These are phyloP conservation scores for Alternaria incomplexa DNA, from an alignment of 2,329 filamentous ascomycete genomes.

Conservation along the genomic window DNA sequence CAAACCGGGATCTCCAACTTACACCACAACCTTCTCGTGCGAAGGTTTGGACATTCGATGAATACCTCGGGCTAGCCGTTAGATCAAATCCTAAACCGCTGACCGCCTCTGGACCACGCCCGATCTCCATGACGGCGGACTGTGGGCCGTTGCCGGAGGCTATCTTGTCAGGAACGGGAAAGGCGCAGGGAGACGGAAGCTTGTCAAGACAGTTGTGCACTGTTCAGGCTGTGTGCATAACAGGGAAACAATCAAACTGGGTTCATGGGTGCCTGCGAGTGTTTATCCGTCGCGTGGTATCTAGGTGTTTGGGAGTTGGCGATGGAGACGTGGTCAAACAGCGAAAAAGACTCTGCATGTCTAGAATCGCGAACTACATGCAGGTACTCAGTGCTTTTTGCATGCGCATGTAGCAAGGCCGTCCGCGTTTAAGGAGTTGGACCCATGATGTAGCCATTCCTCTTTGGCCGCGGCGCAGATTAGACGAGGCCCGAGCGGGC, in stretches of 20 bases:
- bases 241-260: constrained; percentile 10
- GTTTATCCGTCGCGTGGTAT: not conserved
- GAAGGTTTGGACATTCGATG: not conserved
- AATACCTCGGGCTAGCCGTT: not conserved
- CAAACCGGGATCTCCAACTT: not conserved
- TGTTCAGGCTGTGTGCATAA: constrained; percentile 18
- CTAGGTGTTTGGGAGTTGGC: not conserved
- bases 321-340: not conserved
- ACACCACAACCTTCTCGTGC: not conserved
- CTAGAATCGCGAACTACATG: not conserved
- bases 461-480: constrained; percentile 18
- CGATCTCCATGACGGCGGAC: constrained; percentile 1
- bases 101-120: constrained; percentile 3
- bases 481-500: constrained; percentile 14
- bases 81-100: not conserved
- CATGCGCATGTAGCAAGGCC: not conserved
- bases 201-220: constrained; percentile 22
- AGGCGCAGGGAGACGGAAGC: constrained; percentile 22
- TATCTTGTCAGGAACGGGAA: constrained; percentile 19
- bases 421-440: constrained; percentile 5
- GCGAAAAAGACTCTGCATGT: not conserved
- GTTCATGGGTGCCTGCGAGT: not conserved
- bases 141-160: constrained; percentile 17
- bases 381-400: constrained; percentile 4
- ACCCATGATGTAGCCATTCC: constrained; percentile 7